Percentiles rank a stretch among this genome's conserved stretches.
Conservation (phyloP, 345 rosid species). For the Populus nigra region DNA sequence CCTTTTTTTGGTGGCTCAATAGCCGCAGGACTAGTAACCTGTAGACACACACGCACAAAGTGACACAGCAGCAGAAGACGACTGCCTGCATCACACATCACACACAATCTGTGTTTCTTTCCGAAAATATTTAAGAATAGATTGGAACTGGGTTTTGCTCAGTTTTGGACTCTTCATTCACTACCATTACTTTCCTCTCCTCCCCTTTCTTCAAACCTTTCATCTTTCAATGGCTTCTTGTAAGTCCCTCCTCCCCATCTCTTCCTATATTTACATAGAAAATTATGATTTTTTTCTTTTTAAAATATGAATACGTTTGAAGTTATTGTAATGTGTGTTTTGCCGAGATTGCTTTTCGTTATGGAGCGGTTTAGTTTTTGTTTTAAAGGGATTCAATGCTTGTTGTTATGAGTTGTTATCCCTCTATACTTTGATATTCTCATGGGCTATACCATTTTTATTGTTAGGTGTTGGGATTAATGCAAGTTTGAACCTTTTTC, state of each 20-base stretch:
- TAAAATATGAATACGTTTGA: background rate
- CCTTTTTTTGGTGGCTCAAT: background rate
- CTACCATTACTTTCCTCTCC: background rate
- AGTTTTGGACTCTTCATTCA: background rate
- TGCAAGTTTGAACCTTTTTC: background rate
- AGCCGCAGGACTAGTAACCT: background rate
- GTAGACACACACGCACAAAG: background rate
- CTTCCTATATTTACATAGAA: background rate
- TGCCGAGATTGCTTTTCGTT: background rate
- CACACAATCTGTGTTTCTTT: background rate
- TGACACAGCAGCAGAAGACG: background rate
- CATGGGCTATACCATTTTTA: background rate
- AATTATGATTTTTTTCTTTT: background rate
- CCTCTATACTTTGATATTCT: background rate
- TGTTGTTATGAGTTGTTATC: background rate
- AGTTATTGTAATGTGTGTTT: background rate
- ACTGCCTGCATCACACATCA: background rate
- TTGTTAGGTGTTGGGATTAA: background rate
- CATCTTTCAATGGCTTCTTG: constrained; percentile 41
- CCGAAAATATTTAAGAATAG: background rate
- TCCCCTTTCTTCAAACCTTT: background rate
- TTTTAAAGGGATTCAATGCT: background rate
- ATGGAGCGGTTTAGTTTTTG: background rate
- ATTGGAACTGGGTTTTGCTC: background rate
- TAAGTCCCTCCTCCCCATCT: constrained; percentile 23